Percentiles rank a stretch among this genome's conserved stretches.
These are phyloP conservation scores for Penicillium diatomitis DNA, from an alignment of 495 filamentous ascomycete genomes.

Conservation along the genomic window DNA sequence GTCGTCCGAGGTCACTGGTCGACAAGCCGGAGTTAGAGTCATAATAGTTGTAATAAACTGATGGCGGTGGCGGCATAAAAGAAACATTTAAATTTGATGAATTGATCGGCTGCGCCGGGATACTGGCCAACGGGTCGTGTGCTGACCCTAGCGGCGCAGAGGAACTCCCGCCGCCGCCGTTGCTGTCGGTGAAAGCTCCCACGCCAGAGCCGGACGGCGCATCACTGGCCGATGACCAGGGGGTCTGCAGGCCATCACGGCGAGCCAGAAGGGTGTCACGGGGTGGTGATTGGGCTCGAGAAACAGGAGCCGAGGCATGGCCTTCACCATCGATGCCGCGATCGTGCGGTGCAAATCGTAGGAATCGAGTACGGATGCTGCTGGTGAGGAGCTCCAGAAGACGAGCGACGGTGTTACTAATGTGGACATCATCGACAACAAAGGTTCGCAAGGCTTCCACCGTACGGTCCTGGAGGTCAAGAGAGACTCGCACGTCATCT, in stretches of 20 bases:
- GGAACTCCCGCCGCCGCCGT: constrained; percentile 13
- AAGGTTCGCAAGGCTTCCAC: constrained; percentile 72
- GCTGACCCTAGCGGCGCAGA: constrained; percentile 19
- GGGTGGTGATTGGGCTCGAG: constrained; percentile 30
- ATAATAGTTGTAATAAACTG: constrained; percentile 41
- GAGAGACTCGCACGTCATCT: constrained; percentile 73
- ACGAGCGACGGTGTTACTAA: constrained; percentile 91
- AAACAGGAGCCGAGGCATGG: constrained; percentile 25
- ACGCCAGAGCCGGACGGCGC: constrained; percentile 16
- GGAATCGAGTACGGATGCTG: constrained; percentile 64
- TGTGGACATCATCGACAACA: constrained; percentile 91
- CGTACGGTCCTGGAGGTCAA: constrained; percentile 70
- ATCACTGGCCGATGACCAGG: constrained; percentile 24
- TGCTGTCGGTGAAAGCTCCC: constrained; percentile 24
- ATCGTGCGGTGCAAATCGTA: constrained; percentile 44
- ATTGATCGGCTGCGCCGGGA: constrained; percentile 41
- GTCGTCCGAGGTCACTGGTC: constrained; percentile 21
- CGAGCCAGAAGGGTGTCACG: constrained; percentile 22
- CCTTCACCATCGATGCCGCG: constrained; percentile 32
- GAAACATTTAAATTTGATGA: constrained; percentile 39
- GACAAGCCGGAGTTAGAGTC: constrained; percentile 29
- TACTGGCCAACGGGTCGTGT: constrained; percentile 37
- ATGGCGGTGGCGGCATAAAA: constrained; percentile 42
- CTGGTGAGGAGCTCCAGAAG: constrained; percentile 73
- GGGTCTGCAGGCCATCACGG: constrained; percentile 22